Conservation (phyloP, 805 yeast species). For the Metschnikowia arizonensis region DNA sequence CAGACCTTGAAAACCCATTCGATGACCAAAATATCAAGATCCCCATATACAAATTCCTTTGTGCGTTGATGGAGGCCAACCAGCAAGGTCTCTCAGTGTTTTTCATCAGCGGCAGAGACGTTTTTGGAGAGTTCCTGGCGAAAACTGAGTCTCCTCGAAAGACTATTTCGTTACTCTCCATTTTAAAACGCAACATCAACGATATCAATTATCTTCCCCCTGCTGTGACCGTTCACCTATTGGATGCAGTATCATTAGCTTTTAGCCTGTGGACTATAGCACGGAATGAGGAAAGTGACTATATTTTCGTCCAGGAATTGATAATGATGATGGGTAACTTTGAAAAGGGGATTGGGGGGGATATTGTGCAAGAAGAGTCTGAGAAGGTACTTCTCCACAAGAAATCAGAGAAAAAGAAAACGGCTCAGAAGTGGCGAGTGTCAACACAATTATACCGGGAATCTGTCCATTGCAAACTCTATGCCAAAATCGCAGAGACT, state of each 20-base stretch:
- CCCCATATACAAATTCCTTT: conserved; percentile 57
- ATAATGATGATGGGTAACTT: conserved; percentile 20
- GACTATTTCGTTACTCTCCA: conserved; percentile 45
- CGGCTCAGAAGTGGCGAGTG: neutral
- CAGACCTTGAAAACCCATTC: conserved; percentile 56
- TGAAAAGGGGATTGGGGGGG: conserved; percentile 7
- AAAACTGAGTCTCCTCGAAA: neutral
- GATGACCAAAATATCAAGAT: conserved; percentile 52
- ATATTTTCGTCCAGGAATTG: conserved; percentile 42
- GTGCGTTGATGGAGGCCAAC: conserved; percentile 63
- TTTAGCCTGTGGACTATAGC: conserved; percentile 74
- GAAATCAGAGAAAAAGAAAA: neutral
- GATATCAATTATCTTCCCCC: conserved; percentile 54
- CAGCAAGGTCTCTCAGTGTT: conserved; percentile 76
- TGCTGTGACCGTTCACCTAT: conserved; percentile 58
- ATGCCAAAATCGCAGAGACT: conserved; percentile 70
- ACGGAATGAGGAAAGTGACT: conserved; percentile 49
- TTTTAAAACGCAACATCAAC: conserved; percentile 52
- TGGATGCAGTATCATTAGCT: conserved; percentile 71
- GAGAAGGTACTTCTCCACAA: too few relatives aligned
- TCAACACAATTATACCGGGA: conserved; percentile 26
- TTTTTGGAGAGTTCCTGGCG: conserved; percentile 30
- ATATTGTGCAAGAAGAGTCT: too few relatives aligned
- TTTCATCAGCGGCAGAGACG: conserved; percentile 58
- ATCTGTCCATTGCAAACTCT: conserved; percentile 54